Evolutionary conservation across 208 protist genomes (phyloP).

Genomic region (Leishmania aethiopica): DNA sequence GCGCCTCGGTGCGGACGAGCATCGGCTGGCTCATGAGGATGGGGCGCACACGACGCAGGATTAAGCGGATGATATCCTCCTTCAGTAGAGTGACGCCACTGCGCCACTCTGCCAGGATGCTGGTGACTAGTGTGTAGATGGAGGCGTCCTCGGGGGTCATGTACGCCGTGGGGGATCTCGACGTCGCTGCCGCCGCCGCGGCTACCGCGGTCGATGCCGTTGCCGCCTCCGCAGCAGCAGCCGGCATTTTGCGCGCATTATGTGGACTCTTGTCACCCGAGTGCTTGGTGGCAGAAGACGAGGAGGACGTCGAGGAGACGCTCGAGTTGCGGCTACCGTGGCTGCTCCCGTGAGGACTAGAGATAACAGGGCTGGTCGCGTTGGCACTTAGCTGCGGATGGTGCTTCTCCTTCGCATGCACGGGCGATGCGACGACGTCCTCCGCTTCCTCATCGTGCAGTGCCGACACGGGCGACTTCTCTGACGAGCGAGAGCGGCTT

Average conservation of each 20-base stretch:
- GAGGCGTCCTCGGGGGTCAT: slow-evolving; percentile 25
- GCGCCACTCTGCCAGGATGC: slow-evolving; percentile 48
- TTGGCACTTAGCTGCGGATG: neutral
- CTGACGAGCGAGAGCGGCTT: slow-evolving; percentile 29
- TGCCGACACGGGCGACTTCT: neutral
- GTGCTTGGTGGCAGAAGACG: slow-evolving; percentile 10
- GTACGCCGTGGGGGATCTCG: slow-evolving; percentile 8
- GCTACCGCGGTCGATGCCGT: neutral
- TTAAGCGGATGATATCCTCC: slow-evolving; percentile 50
- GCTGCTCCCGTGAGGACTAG: slow-evolving; percentile 7
- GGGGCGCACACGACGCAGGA: slow-evolving; percentile 55
- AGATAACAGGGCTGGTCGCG: neutral
- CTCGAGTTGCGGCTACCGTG: slow-evolving; percentile 12
- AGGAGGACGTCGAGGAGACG: slow-evolving; percentile 6
- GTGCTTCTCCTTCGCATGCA: slow-evolving; percentile 3
- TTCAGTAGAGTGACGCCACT: slow-evolving; percentile 46
- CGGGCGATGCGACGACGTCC: neutral
- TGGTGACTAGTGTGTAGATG: slow-evolving; percentile 23
- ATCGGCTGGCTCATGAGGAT: slow-evolving; percentile 82
- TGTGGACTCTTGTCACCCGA: neutral
- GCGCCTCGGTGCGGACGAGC: slow-evolving; percentile 67
- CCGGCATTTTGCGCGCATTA: neutral
- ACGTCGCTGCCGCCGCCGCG: neutral
- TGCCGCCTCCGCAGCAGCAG: slow-evolving; percentile 2
- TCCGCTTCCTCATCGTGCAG: neutral